Conservation (phyloP, 345 rosid species). For the Rubroshorea leprosula region DNA sequence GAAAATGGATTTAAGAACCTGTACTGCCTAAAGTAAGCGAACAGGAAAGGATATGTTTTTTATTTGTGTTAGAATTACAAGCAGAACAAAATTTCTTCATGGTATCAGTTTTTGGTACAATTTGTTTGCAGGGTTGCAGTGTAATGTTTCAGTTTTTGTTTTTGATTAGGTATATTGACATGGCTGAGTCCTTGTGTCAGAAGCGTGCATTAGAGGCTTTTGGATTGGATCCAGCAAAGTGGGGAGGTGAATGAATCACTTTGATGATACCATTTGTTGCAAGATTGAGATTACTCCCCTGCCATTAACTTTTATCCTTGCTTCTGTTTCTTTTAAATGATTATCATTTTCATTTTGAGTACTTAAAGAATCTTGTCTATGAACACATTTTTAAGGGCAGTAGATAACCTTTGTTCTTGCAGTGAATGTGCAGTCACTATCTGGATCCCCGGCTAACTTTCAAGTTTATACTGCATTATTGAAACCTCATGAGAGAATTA, state of each 20-base stretch:
- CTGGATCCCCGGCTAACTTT: conserved; percentile 96
- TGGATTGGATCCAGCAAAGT: conserved; percentile 73
- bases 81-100: neutral
- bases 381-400: conserved; percentile 1
- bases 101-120: neutral
- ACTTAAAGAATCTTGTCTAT: neutral
- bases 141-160: neutral
- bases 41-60: neutral
- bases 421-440: conserved; percentile 93
- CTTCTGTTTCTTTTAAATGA: neutral
- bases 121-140: neutral
- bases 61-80: neutral
- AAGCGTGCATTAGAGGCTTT: conserved; percentile 88
- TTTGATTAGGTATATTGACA: conserved; percentile 72
- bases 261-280: neutral
- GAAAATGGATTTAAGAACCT: neutral
- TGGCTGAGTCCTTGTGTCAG: conserved; percentile 90
- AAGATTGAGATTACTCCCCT: neutral
- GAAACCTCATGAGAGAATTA: conserved; percentile 94
- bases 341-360: neutral
- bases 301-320: neutral
- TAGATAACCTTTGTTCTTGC: conserved; percentile 27
- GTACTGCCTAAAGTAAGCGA: neutral
- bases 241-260: conserved; percentile 67
- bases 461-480: conserved; percentile 86